A percentile compares a stretch with the other conserved stretches of the same genome.
Evolutionary conservation across 2,329 filamentous ascomycete species (phyloP).

Genomic region (Lasiodiplodia theobromae): DNA sequence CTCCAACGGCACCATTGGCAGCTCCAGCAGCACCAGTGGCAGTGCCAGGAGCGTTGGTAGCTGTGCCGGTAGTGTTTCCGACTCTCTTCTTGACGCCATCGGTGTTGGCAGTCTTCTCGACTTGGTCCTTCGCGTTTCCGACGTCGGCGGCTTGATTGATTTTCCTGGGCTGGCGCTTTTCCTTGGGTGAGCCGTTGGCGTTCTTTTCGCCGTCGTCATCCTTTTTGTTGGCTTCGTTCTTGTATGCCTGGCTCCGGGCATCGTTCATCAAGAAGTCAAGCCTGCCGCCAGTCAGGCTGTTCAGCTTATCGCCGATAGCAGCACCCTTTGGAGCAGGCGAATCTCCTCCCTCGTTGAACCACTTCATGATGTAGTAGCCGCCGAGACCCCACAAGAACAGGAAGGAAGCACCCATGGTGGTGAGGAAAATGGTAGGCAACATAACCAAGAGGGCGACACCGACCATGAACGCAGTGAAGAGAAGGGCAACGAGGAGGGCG

Average conservation of each 20-base stretch:
- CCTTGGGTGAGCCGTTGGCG: neutral
- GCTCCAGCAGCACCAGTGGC: slow-evolving; percentile 29
- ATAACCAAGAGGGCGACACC: slow-evolving; percentile 72
- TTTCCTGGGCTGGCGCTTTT: neutral
- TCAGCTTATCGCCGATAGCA: slow-evolving; percentile 52
- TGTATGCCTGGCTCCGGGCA: slow-evolving; percentile 25
- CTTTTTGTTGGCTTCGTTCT: slow-evolving; percentile 1
- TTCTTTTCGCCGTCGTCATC: neutral
- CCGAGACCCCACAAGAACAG: slow-evolving; percentile 73
- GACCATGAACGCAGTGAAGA: slow-evolving; percentile 73
- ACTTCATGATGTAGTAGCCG: slow-evolving; percentile 61
- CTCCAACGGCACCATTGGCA: slow-evolving; percentile 39
- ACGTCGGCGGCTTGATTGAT: slow-evolving; percentile 32
- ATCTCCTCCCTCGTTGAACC: slow-evolving; percentile 43
- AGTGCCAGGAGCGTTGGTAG: slow-evolving; percentile 28
- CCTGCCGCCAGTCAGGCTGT: slow-evolving; percentile 48
- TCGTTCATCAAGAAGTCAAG: slow-evolving; percentile 45
- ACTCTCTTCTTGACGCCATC: neutral
- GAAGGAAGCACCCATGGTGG: slow-evolving; percentile 66
- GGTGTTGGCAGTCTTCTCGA: neutral
- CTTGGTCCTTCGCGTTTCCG: slow-evolving; percentile 33
- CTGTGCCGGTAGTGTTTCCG: slow-evolving; percentile 30
- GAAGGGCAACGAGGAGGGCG: slow-evolving; percentile 56
- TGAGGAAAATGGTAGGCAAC: slow-evolving; percentile 72
- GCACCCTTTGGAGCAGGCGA: slow-evolving; percentile 39